Percentiles rank a stretch among this genome's conserved stretches.
Evolutionary conservation across 2,329 filamentous ascomycete species (phyloP).

Genomic region (Calonectria multiphialidica): DNA sequence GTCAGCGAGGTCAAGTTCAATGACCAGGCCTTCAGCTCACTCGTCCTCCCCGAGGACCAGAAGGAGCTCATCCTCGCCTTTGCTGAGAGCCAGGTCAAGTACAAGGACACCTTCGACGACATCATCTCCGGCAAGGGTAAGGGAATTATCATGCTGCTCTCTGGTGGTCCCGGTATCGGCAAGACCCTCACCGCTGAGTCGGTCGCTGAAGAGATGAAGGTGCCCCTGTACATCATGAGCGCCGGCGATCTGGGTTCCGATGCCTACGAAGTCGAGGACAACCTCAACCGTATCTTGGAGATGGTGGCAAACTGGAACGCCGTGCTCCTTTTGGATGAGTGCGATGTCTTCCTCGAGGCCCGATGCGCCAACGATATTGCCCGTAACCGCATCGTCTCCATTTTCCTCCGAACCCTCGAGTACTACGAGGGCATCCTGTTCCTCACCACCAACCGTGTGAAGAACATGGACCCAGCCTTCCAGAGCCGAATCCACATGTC

Average conservation of each 20-base stretch:
- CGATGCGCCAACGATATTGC: slow-evolving; percentile 49
- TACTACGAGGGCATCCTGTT: slow-evolving; percentile 63
- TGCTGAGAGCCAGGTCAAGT: slow-evolving; percentile 58
- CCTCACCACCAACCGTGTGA: slow-evolving; percentile 61
- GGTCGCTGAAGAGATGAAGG: slow-evolving; percentile 62
- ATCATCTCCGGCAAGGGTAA: slow-evolving; percentile 65
- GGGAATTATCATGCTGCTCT: slow-evolving; percentile 63
- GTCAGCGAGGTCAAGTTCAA: slow-evolving; percentile 61
- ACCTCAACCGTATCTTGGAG: slow-evolving; percentile 67
- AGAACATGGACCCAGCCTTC: slow-evolving; percentile 60
- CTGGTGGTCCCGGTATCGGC: slow-evolving; percentile 61
- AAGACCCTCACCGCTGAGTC: slow-evolving; percentile 63
- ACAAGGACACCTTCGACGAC: slow-evolving; percentile 61
- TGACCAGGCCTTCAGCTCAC: slow-evolving; percentile 59
- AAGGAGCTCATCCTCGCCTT: slow-evolving; percentile 66
- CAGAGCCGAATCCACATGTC: slow-evolving; percentile 61
- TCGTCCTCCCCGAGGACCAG: slow-evolving; percentile 61
- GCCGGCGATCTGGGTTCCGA: slow-evolving; percentile 80
- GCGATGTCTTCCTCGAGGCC: slow-evolving; percentile 59
- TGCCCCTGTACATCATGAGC: slow-evolving; percentile 63
- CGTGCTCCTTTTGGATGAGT: slow-evolving; percentile 51
- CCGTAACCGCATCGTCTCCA: slow-evolving; percentile 50
- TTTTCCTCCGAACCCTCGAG: slow-evolving; percentile 59
- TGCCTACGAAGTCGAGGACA: slow-evolving; percentile 72
- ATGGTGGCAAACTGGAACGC: slow-evolving; percentile 71